These are phyloP conservation scores for Eucalyptus erythrocorys DNA, from an alignment of 345 rosid genomes.

Conservation along the genomic window DNA sequence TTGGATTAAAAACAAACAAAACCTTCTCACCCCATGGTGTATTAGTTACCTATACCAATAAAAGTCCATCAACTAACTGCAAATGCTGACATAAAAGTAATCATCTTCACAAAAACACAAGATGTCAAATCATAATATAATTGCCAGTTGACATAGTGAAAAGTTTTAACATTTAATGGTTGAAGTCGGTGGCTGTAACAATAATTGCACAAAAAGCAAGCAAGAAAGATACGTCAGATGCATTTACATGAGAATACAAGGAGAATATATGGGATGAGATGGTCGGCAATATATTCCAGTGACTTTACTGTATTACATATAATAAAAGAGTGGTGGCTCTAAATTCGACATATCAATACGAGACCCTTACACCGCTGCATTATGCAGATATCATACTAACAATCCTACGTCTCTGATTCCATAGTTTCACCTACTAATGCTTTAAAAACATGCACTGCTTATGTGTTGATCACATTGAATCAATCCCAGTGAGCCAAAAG, in stretches of 20 bases:
- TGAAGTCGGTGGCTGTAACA: neutral
- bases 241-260: neutral
- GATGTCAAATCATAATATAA: neutral
- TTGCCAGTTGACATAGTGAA: neutral
- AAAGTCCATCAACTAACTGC: neutral
- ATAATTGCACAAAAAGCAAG: neutral
- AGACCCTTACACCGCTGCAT: neutral
- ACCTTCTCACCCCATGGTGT: conserved; percentile 96
- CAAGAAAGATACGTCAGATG: neutral
- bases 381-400: neutral
- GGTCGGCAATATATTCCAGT: neutral
- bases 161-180: neutral
- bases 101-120: neutral
- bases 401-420: neutral
- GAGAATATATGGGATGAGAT: neutral
- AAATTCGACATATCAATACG: neutral
- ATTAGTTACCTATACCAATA: conserved; percentile 63
- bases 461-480: neutral
- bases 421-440: neutral
- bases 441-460: neutral
- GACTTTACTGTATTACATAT: neutral
- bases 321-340: neutral
- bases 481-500: neutral
- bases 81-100: neutral
- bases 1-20: conserved; percentile 61